Evolutionary conservation across 2,329 filamentous ascomycete genomes (phyloP), one percentile per base, ranked within the genome.

Genomic region (Penicillium fuscoglaucum): DNA sequence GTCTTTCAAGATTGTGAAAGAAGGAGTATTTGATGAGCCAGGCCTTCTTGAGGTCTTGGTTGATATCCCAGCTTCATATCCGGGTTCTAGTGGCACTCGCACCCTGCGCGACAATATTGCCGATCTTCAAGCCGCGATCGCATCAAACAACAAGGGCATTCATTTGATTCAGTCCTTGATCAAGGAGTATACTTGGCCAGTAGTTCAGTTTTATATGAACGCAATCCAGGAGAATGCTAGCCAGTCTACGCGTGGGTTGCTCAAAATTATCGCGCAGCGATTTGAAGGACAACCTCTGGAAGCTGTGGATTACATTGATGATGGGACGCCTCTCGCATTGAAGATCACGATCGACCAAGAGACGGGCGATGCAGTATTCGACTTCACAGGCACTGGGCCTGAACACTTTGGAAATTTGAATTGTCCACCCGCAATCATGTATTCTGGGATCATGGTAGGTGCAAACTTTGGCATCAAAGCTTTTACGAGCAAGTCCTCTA

Each of bases 301-400:
- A 10, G 87, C 90, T 0, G 78, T 86, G 3, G 90, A 93, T 68
- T 89, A 85, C 74, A 92, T 93, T 87, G 90, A 93, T 67, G 89
- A 93, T 67, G 90, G 90, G 28, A 89, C 83, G 19, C 87, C 88
- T 0, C 90, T 93, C 66, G 80, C 83, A 50, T 80, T 93, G 13
- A 86, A 84, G 58, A 82, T 93, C 6, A 84, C 83, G 0, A 91
- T 93, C 59, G 83, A 91, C 68, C 17, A n/a, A 9, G 82, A 87
- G 1, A 85, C 87, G 39, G 90, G 89, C n/a, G 84, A 87, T 65
- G 90, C 90, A 0, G 76, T 87, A 0, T 93, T 92, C 69, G 84
- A 92, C 71, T 88, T 91, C 72, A 81, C 79, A 3, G 89, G 87
- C n/a, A 92, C 88, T 0, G 89, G 19, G 19, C 61, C 19, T 15